Base-by-base conservation (phyloP, 352 stramenopile species). In the Globisporangium spinosum region DNA sequence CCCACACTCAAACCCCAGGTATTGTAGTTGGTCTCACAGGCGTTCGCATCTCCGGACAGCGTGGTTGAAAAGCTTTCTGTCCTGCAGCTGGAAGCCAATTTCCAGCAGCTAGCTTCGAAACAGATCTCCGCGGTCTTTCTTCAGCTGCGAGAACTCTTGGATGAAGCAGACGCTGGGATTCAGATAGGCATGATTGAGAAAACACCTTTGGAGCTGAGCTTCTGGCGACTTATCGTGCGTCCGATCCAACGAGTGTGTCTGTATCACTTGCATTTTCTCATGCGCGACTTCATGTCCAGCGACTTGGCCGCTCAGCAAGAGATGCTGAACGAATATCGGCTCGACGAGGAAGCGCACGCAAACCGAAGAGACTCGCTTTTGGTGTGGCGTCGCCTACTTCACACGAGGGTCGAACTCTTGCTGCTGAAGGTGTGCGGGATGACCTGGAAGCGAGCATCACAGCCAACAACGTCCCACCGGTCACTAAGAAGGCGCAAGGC, bases 161-260 rank as follows among this genome's bases (percentile, higher is more conserved):
- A 80, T 25, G 43, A 60, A 17, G 57, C 59, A 2, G 74, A 80
- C 17, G 47, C 71, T 35, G 71, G 74, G 5, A 66, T 80, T 22
- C 59, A 72, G 15, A 22, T 85, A 9, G 74, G 68, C 6, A 54
- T 67, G 6, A 63, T 83, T 3, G 57, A 67, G 6, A 66, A 68
- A 20, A 65, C 71, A 3, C 62, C 70, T 32, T 51, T 74, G 43
- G 45, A 78, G 12, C 59, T 82, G 34, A 79, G 62, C 45, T 62
- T 87, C 9, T 87, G 79, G 79, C 73, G 72, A 0, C 67, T 83
- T 12, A 62, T 87, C 51, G 64, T 83, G 5, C 65, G 73, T 5
- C 77, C 79, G 10, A 68, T 83, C 10, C 79, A 77, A 23, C 77
- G 79, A 9, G 35, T 73, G 0, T 63, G 79, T 10, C 43, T 85